Evolutionary conservation across 108 stramenopile species (phyloP).

Genomic region (Fragilaria radians): DNA sequence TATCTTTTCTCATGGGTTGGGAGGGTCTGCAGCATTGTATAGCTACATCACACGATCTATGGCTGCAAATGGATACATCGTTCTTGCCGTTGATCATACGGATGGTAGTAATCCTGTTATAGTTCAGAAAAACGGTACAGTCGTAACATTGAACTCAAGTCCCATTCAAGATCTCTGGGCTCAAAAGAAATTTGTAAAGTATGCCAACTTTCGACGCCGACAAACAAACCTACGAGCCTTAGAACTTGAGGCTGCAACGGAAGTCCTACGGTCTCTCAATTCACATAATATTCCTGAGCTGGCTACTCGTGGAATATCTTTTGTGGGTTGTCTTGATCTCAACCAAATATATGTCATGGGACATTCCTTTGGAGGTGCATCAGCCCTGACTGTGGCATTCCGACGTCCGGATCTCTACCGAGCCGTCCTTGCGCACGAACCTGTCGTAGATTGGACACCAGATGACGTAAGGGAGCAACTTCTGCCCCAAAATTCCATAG

Average conservation of each 20-base stretch:
- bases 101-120: conserved; percentile 40
- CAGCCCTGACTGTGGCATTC: conserved; percentile 32
- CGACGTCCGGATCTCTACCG: conserved; percentile 22
- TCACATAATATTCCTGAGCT: conserved; percentile 23
- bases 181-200: conserved; percentile 8
- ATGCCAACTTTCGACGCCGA: conserved; percentile 12
- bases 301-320: conserved; percentile 12
- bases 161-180: conserved; percentile 7
- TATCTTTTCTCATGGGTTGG: conserved; percentile 58
- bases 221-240: conserved; percentile 32
- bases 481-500: conserved; percentile 15
- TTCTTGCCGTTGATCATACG: conserved; percentile 36
- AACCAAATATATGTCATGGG: conserved; percentile 44
- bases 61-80: conserved; percentile 43
- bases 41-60: conserved; percentile 36
- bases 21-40: conserved; percentile 41
- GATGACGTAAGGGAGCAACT: conserved; percentile 30
- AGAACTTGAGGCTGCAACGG: conserved; percentile 34
- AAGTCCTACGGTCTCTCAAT: conserved; percentile 22
- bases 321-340: conserved; percentile 27
- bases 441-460: conserved; percentile 52
- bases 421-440: conserved; percentile 49
- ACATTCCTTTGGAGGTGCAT: conserved; percentile 60
- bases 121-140: conserved; percentile 18
- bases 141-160: conserved; percentile 9